A percentile compares a stretch with the other conserved stretches of the same genome.
Conservation (phyloP, 2,329 filamentous ascomycete genomes). For the Macrophomina tecta region DNA sequence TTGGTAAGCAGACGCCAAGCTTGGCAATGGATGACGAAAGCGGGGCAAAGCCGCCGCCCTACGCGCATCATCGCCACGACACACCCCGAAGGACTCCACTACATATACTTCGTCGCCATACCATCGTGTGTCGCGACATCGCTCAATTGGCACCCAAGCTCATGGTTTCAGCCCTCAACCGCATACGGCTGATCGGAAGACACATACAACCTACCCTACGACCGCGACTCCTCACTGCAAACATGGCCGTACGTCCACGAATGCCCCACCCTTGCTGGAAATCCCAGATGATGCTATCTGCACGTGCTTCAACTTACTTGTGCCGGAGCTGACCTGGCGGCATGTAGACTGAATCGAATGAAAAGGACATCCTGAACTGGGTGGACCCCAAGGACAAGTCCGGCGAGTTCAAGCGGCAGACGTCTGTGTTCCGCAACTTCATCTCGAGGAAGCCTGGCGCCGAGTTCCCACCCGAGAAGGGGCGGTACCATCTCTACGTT, state of each 20-base stretch:
- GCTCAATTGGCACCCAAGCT: conserved; percentile 10
- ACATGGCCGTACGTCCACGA: conserved; percentile 28
- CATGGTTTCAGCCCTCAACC: conserved; percentile 34
- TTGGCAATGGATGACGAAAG: conserved; percentile 21
- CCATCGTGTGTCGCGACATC: neutral
- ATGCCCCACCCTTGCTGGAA: conserved; percentile 2
- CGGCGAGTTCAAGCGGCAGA: conserved; percentile 92
- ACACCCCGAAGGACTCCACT: neutral
- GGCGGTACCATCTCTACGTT: conserved; percentile 91
- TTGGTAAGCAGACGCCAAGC: conserved; percentile 27
- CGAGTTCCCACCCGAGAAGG: conserved; percentile 83
- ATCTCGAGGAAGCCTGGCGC: conserved; percentile 76
- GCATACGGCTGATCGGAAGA: conserved; percentile 31
- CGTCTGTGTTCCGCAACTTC: conserved; percentile 79
- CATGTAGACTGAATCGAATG: conserved; percentile 3
- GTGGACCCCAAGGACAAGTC: conserved; percentile 76
- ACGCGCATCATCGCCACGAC: neutral
- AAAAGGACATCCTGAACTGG: conserved; percentile 75
- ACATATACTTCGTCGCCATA: conserved; percentile 2
- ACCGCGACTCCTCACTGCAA: conserved; percentile 30
- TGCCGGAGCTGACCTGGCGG: neutral
- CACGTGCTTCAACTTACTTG: neutral
- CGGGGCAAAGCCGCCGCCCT: conserved; percentile 12
- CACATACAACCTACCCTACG: conserved; percentile 29
- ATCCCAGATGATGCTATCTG: neutral